A percentile compares a stretch with the other conserved stretches of the same genome.
These are phyloP conservation scores for Xylaria sp. DNA, from an alignment of 2,329 filamentous ascomycete genomes.

Conservation along the genomic window DNA sequence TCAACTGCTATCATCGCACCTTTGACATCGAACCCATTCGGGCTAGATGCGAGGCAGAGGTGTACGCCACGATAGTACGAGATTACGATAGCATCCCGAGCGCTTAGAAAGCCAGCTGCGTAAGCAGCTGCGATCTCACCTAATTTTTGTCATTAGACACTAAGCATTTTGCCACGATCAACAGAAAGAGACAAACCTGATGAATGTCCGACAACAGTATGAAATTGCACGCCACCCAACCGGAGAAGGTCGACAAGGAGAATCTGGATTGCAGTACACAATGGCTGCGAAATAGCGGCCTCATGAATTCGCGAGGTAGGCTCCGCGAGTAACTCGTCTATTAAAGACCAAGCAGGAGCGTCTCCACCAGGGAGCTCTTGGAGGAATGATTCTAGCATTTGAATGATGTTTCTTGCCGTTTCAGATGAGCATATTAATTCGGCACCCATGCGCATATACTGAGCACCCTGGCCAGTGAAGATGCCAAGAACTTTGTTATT, in stretches of 20 bases:
- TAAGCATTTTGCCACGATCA: background rate
- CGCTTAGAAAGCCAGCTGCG: conserved; percentile 14
- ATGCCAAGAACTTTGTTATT: background rate
- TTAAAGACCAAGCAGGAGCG: conserved; percentile 38
- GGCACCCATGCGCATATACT: conserved; percentile 4
- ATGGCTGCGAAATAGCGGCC: conserved; percentile 23
- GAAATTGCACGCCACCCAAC: background rate
- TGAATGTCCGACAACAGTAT: conserved; percentile 28
- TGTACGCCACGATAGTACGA: conserved; percentile 59
- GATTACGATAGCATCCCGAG: conserved; percentile 17
- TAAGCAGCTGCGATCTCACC: conserved; percentile 32
- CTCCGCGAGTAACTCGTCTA: conserved; percentile 33
- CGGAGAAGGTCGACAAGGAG: conserved; percentile 48
- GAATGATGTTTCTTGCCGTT: conserved; percentile 26
- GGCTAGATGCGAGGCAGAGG: conserved; percentile 37
- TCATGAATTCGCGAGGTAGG: conserved; percentile 32
- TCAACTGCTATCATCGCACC: conserved; percentile 63
- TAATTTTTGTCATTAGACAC: background rate
- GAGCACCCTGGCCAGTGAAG: conserved; percentile 20
- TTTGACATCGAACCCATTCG: background rate
- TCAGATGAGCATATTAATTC: conserved; percentile 1
- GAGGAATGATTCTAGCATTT: background rate
- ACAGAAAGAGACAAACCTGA: conserved; percentile 2
- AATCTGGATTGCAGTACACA: conserved; percentile 54
- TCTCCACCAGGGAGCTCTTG: conserved; percentile 14